Evolutionary conservation across 2,329 filamentous ascomycete species (phyloP).

Genomic region (Penicillium nordicum): DNA sequence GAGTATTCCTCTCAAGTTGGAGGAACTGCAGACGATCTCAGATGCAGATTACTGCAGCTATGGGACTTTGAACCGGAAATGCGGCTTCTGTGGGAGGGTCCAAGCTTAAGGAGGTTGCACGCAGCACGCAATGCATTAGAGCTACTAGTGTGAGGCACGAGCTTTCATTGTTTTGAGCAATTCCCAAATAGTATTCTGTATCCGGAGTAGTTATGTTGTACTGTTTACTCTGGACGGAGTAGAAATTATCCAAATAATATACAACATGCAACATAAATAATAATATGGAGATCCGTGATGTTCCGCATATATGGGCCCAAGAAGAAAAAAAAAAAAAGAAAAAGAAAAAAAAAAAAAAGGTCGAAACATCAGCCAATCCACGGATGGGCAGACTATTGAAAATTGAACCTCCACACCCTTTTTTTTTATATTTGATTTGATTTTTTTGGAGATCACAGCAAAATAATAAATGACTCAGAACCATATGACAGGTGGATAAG

Average conservation of each 20-base stretch:
- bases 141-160: slow-evolving; percentile 5
- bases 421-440: background rate
- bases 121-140: slow-evolving; percentile 1
- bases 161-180: slow-evolving; percentile 1
- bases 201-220: background rate
- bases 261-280: background rate
- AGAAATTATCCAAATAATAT: too few species aligned
- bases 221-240: background rate
- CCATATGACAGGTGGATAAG: slow-evolving; percentile 21
- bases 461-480: background rate
- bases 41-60: background rate
- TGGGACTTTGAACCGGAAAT: background rate
- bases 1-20: background rate
- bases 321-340: background rate
- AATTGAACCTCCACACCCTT: background rate
- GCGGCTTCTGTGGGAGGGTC: slow-evolving; percentile 1
- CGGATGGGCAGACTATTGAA: background rate
- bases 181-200: background rate
- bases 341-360: background rate
- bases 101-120: background rate
- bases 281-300: background rate
- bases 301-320: background rate
- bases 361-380: background rate
- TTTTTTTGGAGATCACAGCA: background rate
- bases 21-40: background rate